Base-by-base conservation (phyloP, 2,329 filamentous ascomycete species). In the Claviceps quebecensis region DNA sequence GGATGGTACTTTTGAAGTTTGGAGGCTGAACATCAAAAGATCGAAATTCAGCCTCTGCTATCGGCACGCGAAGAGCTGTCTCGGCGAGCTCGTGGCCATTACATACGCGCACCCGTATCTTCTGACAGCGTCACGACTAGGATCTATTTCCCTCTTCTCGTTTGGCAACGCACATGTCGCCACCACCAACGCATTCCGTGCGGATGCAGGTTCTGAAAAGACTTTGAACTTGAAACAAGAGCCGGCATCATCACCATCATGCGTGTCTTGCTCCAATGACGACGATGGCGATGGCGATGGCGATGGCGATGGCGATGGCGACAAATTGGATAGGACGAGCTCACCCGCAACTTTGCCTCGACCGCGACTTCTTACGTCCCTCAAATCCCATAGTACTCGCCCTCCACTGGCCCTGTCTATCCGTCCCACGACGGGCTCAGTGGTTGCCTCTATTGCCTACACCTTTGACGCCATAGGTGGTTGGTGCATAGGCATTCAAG, bases 401-500 rank as follows among this genome's bases (percentile, higher is more conserved):
- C 78, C 84, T 2, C 90, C 90, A 1, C 71, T 94, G 9, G 87
- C 88, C 0, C 69, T 95, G n/a, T 91, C 87, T 0, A 78, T 97
- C 39, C 80, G 89, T n/a, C 77, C 74, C 26, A 80, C 80, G 14
- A 64, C 77, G 0, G 69, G 72, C 3, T 78, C 77, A 11, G 78
- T 87, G 17, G 77, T 88, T n/a, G 85, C 87, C 2, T 89, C 87
- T 0, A 86, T 96, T 53, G 90, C 87, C 1, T 96, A 95, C 64
- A 86, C 87, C 0, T 81, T 94, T 56, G 82, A 84, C 16, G 85
- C 86, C 2, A 73, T 83, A 3, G 81, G 81, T 44, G 89, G 89
- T 29, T 96, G 90, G 87, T 89, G 86, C 7, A 77, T 95, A 16
- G 90, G 89, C 2, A 79, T 97, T n/a, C 91, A 97, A 65, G 91